Percentiles rank a stretch among this genome's conserved stretches.
Evolutionary conservation across 371 early-diverging fungal species (phyloP).

Genomic region (Chytridiales sp.): DNA sequence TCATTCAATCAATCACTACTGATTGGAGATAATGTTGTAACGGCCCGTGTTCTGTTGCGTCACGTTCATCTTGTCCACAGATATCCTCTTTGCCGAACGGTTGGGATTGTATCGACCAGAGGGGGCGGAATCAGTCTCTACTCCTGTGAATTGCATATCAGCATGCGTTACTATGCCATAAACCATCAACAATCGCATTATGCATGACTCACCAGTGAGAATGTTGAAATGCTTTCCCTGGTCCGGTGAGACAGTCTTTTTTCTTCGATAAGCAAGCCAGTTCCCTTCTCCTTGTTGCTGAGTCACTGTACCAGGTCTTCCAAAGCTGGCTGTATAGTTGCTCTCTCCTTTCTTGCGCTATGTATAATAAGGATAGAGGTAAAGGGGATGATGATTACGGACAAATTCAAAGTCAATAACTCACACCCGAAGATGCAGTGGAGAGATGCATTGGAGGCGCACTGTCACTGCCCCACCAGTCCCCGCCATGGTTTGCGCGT

Average conservation of each 20-base stretch:
- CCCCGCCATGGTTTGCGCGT: conserved; percentile 18
- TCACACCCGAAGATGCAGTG: background rate
- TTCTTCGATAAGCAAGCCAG: conserved; percentile 21
- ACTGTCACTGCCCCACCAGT: conserved; percentile 10
- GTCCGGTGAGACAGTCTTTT: background rate
- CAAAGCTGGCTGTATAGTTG: conserved; percentile 2
- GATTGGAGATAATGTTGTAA: conserved; percentile 25
- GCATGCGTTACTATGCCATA: background rate
- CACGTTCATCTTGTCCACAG: conserved; percentile 17
- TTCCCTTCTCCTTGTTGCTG: background rate
- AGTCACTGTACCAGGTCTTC: too few species aligned
- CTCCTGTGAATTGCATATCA: conserved; percentile 1
- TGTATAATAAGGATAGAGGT: background rate
- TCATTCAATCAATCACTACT: too few species aligned
- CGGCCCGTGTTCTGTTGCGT: background rate
- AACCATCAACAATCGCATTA: background rate
- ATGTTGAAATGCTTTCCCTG: conserved; percentile 18
- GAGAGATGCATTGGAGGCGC: background rate
- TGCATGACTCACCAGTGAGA: conserved; percentile 12
- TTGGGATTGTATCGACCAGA: conserved; percentile 7
- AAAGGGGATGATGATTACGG: background rate
- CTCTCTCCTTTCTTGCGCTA: background rate
- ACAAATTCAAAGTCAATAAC: background rate
- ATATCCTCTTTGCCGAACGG: conserved; percentile 15
- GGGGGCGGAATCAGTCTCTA: background rate